These are phyloP conservation scores for Leccinum pachyderme DNA, from an alignment of 1,284 basidiomycete genomes.

Conservation along the genomic window DNA sequence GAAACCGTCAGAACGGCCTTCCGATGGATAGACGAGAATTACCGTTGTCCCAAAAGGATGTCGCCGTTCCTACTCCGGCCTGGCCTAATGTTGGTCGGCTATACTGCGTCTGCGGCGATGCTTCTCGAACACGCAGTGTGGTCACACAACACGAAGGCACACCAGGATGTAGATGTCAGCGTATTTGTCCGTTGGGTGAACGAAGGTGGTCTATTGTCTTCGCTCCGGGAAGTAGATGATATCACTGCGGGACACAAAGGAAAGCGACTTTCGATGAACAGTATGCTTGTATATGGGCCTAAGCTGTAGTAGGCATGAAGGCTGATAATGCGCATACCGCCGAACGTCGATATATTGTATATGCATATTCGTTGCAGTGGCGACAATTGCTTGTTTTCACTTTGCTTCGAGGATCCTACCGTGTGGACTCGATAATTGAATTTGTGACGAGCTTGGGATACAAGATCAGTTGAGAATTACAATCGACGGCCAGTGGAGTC, in stretches of 20 bases:
- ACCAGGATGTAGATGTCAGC: conserved; percentile 45
- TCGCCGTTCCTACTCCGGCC: conserved; percentile 52
- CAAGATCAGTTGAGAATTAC: no score
- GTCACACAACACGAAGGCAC: conserved; percentile 41
- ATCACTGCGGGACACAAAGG: conserved; percentile 30
- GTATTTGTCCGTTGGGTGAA: conserved; percentile 58
- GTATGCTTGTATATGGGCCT: conserved; percentile 16
- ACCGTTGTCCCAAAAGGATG: conserved; percentile 21
- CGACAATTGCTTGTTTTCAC: not conserved
- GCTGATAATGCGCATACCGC: not conserved
- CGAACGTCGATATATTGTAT: not conserved
- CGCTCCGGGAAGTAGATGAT: conserved; percentile 41
- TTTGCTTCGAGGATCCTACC: conserved; percentile 9
- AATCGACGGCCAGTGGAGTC: no score
- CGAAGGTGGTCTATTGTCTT: conserved; percentile 46
- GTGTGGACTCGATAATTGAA: conserved; percentile 36
- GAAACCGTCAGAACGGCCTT: conserved; percentile 38
- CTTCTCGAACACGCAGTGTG: conserved; percentile 68
- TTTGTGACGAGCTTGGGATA: conserved; percentile 44
- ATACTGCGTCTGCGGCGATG: conserved; percentile 49
- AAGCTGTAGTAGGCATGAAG: conserved; percentile 11
- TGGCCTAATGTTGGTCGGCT: conserved; percentile 55
- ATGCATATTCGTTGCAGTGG: not conserved
- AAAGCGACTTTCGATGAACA: conserved; percentile 38
- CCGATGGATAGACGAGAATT: conserved; percentile 20